A percentile compares a stretch with the other conserved stretches of the same genome.
Conservation (phyloP, 805 yeast species). For the Starmerella apis region DNA sequence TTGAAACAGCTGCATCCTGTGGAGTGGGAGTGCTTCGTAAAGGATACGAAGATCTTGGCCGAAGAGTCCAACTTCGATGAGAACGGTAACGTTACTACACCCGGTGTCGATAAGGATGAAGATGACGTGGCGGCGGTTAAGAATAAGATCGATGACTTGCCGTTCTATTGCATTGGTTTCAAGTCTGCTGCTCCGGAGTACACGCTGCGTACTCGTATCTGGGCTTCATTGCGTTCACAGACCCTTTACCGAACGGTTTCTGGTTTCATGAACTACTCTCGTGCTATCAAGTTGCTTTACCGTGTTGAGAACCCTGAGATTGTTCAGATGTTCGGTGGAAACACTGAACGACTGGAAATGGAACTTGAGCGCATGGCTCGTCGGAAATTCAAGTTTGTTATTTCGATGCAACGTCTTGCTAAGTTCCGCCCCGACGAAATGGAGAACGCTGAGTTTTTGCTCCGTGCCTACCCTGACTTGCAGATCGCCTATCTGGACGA, state of each 20-base stretch:
- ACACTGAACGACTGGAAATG: conserved; percentile 90
- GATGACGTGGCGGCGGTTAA: conserved; percentile 62
- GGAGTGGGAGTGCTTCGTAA: conserved; percentile 96
- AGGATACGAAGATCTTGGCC: conserved; percentile 89
- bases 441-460: conserved; percentile 54
- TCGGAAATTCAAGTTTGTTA: conserved; percentile 67
- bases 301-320: conserved; percentile 92
- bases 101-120: conserved; percentile 24
- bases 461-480: conserved; percentile 61
- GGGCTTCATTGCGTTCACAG: conserved; percentile 98
- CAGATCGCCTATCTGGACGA: conserved; percentile 87
- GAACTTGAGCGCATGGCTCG: conserved; percentile 78
- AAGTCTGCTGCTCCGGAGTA: conserved; percentile 96
- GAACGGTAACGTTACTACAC: conserved; percentile 32
- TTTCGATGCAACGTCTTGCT: conserved; percentile 79
- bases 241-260: conserved; percentile 93
- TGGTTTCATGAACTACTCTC: conserved; percentile 96
- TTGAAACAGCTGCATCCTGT: conserved; percentile 90
- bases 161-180: conserved; percentile 93
- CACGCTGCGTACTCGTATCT: conserved; percentile 88
- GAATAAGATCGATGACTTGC: conserved; percentile 79
- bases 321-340: conserved; percentile 97
- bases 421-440: conserved; percentile 54
- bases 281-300: conserved; percentile 86
- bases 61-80: conserved; percentile 75